Base-by-base conservation (phyloP, 83 land plant genomes). In the Isoetes engelmannii region DNA sequence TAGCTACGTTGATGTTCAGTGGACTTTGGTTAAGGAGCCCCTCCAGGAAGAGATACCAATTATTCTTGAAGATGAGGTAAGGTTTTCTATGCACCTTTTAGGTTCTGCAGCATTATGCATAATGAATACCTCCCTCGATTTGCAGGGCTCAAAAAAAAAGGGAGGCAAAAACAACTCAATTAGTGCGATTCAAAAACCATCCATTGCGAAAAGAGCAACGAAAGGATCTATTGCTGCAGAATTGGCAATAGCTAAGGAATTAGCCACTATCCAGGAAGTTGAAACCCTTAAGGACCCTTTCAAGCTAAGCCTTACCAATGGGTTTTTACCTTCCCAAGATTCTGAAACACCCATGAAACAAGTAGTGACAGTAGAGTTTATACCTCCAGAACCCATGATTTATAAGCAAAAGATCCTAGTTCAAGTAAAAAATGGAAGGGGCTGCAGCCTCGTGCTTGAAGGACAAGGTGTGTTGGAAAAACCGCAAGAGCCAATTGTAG, bases 11-110 rank as follows among this genome's bases (percentile, higher is more conserved):
- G 62, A 59, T 42, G 28, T 9, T 12, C 12, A 59, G 19, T 59
- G 62, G 62, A 12, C 28, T 59, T 59, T 59, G 28, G 62, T 59
- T 8, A 59, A 59, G 62, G 62, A 59, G 19, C 28, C 28, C 18
- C 62, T 59, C 19, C 12, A 59, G 28, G 62, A 59, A 59, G 62
- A 59, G 19, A 37, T 12, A 51, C 55, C 55, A 0, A 12, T 17
- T 17, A 20, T 18, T 19, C 28, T 4, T 8, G 62, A 59, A 3
- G 62, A 59, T 8, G 19, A 18, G 10, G 28, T 42, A 18, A 2
- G 10, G 19, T 8, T 59, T 19, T 59, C 10, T 12, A 18, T 59
- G 8, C 28, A 12, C 28, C 12, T 19, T 12, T 59, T 19, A 1
- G 0, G 12, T 19, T 18, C 62, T 12, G 62, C 10, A 59, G 18